A percentile compares a stretch with the other conserved stretches of the same genome.
Evolutionary conservation across 345 rosid genomes (phyloP).

Genomic region (Salix udensis): DNA sequence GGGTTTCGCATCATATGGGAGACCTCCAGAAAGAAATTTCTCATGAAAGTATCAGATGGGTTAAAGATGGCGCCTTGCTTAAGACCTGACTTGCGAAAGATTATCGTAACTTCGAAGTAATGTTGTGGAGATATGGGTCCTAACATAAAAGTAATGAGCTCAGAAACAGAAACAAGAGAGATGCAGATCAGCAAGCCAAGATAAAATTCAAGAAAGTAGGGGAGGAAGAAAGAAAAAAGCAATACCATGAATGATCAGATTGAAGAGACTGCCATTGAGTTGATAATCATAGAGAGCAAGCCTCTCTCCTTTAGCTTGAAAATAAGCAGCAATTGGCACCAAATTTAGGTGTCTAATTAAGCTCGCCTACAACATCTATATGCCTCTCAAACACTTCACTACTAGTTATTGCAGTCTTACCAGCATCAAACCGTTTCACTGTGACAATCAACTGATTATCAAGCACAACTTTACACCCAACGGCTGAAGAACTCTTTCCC

Average conservation of each 20-base stretch:
- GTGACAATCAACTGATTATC: too few relatives aligned
- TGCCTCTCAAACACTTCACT: slow-evolving; percentile 62
- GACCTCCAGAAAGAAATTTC: neutral
- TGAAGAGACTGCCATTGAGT: slow-evolving; percentile 84
- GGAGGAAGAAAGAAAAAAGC: neutral
- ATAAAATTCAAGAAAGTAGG: neutral
- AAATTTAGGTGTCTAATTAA: slow-evolving; percentile 56
- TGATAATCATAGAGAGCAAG: slow-evolving; percentile 80
- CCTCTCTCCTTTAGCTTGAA: slow-evolving; percentile 83
- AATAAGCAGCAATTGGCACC: slow-evolving; percentile 69
- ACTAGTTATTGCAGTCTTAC: slow-evolving; percentile 64
- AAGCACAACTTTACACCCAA: too few relatives aligned
- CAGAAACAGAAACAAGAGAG: neutral
- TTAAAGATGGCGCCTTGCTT: neutral
- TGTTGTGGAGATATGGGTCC: neutral
- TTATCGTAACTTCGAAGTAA: neutral
- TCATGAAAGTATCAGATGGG: neutral
- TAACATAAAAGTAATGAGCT: neutral
- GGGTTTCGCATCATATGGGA: neutral
- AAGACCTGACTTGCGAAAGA: neutral
- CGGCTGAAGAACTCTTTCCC: too few relatives aligned
- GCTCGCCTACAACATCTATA: slow-evolving; percentile 69
- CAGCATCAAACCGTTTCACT: slow-evolving; percentile 77
- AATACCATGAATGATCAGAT: slow-evolving; percentile 89
- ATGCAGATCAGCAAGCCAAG: neutral